Evolutionary conservation across 1,139 yeast species (phyloP), one percentile per base, ranked within the genome.

Genomic region (Debaryomyces robertsiae): DNA sequence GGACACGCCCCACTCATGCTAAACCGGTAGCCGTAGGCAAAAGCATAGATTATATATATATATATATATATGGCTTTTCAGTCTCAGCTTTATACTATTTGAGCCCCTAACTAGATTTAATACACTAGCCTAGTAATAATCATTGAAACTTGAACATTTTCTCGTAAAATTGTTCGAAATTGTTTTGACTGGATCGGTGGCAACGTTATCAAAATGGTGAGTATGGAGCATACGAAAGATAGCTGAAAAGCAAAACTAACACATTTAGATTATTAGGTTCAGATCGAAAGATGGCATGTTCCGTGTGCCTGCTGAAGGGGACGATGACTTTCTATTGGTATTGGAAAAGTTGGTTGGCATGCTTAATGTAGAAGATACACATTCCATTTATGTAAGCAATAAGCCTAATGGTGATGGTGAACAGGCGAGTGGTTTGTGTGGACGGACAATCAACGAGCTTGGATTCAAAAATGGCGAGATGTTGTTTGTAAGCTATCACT

Each of bases 401-500:
- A 58, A 64, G 24, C 87, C 87, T 9, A 64, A 69, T 19, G 75
- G 66, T 10, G 68, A 65, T 15, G 83, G 81, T 9, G 72, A 75
- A 46, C 55, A 67, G 2, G 77, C 75, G 4, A 53, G 61, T 9
- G 61, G 67, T 5, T 61, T 82, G 17, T 62, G 68, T 42, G 75
- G 76, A 9, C 63, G 65, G 34, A 62, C 82, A 1, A 63, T 86
- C 2, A 57, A 54, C 1, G 76, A 75, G 10, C 59, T 87, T 47
- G 86, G 86, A 0, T 65, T 79, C 38, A 69, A 68, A 49, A 93
- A 93, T 63, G 98, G 98, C n/a, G 96, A 88, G 50, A 73, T 91
- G 78, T 57, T 91, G 10, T 84, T 74, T 57, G 65, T 87, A 9
- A 69, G 68, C 15, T 84, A 82, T 53, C 73, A 69, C 13, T 6